Evolutionary conservation across 2,329 filamentous ascomycete species (phyloP), one percentile per base, ranked within the genome.

Genomic region (Onygenales sp.): DNA sequence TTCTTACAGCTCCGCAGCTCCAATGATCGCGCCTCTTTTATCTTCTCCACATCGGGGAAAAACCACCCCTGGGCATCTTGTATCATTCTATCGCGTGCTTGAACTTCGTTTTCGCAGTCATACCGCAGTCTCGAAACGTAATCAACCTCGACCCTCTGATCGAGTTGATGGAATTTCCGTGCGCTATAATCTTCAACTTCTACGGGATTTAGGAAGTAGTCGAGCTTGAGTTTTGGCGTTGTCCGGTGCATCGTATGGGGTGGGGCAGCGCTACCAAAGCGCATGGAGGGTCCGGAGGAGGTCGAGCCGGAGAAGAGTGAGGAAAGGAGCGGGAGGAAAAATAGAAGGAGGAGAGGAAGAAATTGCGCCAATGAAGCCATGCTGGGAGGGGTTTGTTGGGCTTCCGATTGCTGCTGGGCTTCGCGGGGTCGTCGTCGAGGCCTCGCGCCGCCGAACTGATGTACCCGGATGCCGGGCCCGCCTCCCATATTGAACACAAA

Each of bases 401-500:
- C 72, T 61, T 72, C 78, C 58, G 75, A 78, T 61, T 70, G 77
- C 56, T 73, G 77, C 59, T 79, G 81, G 35, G 79, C 77, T 60
- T 85, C 77, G 64, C 80, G 82, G 17, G 91, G 90, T 65, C 93
- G 80, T 71, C 86, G 78, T 61, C 89, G 81, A 27, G 91, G 89
- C 52, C 81, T 78, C 5, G 75, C 79, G 52, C 93, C 92, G 61
- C 91, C 92, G 69, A 98, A 97, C 68, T 96, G 92, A 69, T 97
- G 93, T 57, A 98, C 89, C 56, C 92, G 83, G 63, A 98, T 84
- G 17, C 91, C 92, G 2, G 92, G 90, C 7, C 90, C 89, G 56
- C 91, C 91, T 60, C 89, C 89, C 70, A 96, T 82, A 72, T 96
- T 96, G 73, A 97, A 97, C 52, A 95, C 88, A 69, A 96, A 96